Evolutionary conservation across 139 green algal genomes (phyloP).

Genomic region (Edaphochlamys debaryana): DNA sequence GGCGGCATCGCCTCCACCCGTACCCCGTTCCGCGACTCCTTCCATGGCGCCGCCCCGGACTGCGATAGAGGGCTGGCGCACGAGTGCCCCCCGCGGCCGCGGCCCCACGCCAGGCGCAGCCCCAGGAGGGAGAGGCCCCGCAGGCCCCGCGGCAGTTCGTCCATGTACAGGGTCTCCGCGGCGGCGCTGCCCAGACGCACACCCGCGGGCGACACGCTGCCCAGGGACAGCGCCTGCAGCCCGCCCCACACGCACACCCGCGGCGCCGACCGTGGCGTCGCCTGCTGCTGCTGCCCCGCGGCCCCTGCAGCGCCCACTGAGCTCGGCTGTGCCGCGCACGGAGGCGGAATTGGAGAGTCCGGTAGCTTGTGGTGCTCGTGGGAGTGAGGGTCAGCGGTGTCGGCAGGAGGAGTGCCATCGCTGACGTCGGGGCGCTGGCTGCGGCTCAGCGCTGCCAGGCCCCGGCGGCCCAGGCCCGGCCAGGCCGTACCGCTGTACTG

Average conservation of each 20-base stretch:
- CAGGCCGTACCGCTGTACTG: slow-evolving; percentile 86
- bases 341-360: too few species aligned
- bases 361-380: too few species aligned
- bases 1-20: too few species aligned
- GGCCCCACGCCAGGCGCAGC: neutral
- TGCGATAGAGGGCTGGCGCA: neutral
- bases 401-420: neutral
- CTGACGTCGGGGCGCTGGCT: too few species aligned
- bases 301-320: too few species aligned
- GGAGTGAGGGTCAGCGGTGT: too few species aligned
- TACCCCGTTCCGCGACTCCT: too few species aligned
- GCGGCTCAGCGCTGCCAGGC: slow-evolving; percentile 36
- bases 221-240: slow-evolving; percentile 27
- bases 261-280: too few species aligned
- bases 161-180: neutral
- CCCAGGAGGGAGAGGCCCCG: slow-evolving; percentile 14
- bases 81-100: neutral
- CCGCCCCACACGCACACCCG: too few species aligned
- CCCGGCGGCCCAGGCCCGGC: slow-evolving; percentile 78
- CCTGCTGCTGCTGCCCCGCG: too few species aligned
- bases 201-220: neutral
- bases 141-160: neutral
- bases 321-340: too few species aligned
- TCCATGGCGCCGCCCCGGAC: too few species aligned
- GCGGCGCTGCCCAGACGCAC: neutral